Conservation (phyloP, 2,329 filamentous ascomycete species). For the Penicillium capsulatum region DNA sequence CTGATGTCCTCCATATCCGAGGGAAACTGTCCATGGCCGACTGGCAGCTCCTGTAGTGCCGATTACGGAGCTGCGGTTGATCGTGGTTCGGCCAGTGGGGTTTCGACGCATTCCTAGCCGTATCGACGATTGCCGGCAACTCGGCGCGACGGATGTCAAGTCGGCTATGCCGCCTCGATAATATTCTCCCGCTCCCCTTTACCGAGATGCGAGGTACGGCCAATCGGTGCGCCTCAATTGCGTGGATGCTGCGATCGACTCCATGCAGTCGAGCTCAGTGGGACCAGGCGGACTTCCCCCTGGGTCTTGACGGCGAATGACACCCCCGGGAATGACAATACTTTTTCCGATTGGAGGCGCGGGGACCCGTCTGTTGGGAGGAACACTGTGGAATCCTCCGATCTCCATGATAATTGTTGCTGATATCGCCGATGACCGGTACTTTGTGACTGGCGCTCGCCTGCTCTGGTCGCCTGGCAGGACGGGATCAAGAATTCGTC, state of each 20-base stretch:
- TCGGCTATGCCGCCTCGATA: conserved; percentile 19
- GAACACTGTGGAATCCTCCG: conserved; percentile 15
- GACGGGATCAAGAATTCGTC: too few relatives aligned
- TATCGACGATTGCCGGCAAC: not conserved
- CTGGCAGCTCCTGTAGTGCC: too few relatives aligned
- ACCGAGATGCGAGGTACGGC: conserved; percentile 8
- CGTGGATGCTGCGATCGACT: conserved; percentile 1
- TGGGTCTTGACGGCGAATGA: conserved; percentile 9
- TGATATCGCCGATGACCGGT: conserved; percentile 23
- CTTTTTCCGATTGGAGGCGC: conserved; percentile 3
- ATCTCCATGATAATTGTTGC: conserved; percentile 1
- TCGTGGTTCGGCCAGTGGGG: too few relatives aligned
- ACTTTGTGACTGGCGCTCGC: conserved; percentile 4
- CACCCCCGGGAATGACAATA: conserved; percentile 9
- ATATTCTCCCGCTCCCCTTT: conserved; percentile 17
- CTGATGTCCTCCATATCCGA: conserved; percentile 6
- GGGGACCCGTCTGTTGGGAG: conserved; percentile 7
- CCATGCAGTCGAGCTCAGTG: conserved; percentile 1
- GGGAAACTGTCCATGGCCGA: conserved; percentile 7
- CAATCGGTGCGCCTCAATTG: conserved; percentile 5
- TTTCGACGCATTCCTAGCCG: too few relatives aligned
- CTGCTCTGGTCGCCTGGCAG: not conserved
- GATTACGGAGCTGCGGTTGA: too few relatives aligned
- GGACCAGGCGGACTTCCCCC: too few relatives aligned
- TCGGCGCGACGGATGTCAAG: conserved; percentile 7